phyloP scores from a whole-genome alignment of 345 rosid genomes.

The Murraya paniculata region DNA sequence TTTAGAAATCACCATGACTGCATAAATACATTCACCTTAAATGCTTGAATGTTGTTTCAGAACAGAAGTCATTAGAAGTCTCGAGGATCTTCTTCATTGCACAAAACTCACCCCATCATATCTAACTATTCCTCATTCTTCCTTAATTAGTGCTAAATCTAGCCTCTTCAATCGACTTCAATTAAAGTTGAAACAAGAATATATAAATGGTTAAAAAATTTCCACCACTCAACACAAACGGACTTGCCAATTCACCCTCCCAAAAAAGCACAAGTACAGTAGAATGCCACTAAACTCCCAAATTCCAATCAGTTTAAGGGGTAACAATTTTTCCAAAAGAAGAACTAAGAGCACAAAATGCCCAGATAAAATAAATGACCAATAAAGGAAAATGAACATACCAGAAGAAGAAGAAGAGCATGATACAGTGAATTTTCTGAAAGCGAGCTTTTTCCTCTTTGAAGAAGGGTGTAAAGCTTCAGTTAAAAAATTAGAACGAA shows the following conservation, averaged over 20 bases:
- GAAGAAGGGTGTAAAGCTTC: slow-evolving; percentile 34
- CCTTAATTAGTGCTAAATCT: neutral
- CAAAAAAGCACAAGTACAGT: neutral
- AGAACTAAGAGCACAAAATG: neutral
- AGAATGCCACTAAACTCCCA: too few relatives aligned
- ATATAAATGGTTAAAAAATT: neutral
- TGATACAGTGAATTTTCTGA: slow-evolving; percentile 29
- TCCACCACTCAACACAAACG: neutral
- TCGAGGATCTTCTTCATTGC: neutral
- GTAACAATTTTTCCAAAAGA: neutral
- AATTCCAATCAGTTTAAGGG: neutral
- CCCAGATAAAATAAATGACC: neutral
- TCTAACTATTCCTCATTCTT: neutral
- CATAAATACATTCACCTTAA: neutral
- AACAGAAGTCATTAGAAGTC: neutral
- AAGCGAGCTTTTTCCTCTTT: slow-evolving; percentile 18
- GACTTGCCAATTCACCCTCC: neutral
- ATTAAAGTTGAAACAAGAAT: neutral
- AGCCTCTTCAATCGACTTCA: neutral
- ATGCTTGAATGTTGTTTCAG: neutral
- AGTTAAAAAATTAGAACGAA: slow-evolving; percentile 31
- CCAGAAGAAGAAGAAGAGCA: slow-evolving; percentile 55
- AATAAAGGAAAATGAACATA: neutral
- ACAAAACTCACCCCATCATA: neutral
- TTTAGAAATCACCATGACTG: neutral